Evolutionary conservation across 1,139 yeast genomes (phyloP), one percentile per base, ranked within the genome.

Genomic region (Suhomyces taliae): DNA sequence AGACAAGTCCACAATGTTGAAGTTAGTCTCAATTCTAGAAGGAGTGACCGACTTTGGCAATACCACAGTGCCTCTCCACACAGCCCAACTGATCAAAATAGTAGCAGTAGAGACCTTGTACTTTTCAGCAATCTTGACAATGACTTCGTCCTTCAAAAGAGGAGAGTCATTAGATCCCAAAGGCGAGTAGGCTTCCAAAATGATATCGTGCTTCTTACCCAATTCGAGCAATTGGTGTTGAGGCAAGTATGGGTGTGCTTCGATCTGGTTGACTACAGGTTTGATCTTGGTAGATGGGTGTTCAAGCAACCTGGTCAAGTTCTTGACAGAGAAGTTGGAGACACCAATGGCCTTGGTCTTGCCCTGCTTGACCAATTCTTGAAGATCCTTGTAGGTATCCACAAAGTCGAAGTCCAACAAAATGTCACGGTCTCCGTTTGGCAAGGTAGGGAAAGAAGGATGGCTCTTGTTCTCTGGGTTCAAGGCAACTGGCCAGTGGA

Each of bases 401-500:
- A 47, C 44, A 56, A 48, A 58, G 45, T 64, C 68, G 26, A 34
- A 46, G 29, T 46, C 49, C 11, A 34, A 44, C 65, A 46, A 11
- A 6, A 42, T 19, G 26, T 46, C 49, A 27, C 41, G 39, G 8
- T 39, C 34, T 7, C 49, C 49, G 24, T 46, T 40, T 5, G 45
- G 64, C 45, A 55, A 53, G 11, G 27, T 27, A 11, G 45, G 52
- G 35, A 66, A 54, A 77, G 37, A 69, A 62, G n/a, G 73, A 60
- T 59, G 31, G 45, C 49, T 39, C 40, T 45, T 45, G 43, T 47
- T 47, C 8, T 36, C 37, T 2, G 40, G 44, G 19, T 46, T 46
- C 34, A 42, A 39, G 1, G 88, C 78, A 44, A 81, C 76, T 3
- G 97, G 97, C 96, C 96, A 90, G 69, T 90, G 97, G 60, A 89